Evolutionary conservation across 352 stramenopile species (phyloP).

Genomic region (Pythium angustatum): DNA sequence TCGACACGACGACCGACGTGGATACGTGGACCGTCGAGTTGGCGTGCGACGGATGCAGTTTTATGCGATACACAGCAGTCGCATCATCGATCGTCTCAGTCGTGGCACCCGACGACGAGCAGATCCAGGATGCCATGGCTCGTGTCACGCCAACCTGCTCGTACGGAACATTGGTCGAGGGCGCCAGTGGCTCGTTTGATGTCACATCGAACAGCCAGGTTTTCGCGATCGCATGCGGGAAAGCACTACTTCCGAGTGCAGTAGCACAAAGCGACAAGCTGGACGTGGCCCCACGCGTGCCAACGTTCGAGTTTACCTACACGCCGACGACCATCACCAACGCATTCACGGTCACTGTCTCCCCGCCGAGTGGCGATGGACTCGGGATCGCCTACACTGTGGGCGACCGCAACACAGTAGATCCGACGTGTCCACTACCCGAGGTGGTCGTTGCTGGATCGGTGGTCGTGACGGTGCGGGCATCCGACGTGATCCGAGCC

Average conservation of each 20-base stretch:
- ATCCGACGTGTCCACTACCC: slow-evolving; percentile 8
- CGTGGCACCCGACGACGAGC: not conserved
- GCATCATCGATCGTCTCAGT: not conserved
- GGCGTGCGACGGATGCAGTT: slow-evolving; percentile 40
- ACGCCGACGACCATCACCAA: slow-evolving; percentile 46
- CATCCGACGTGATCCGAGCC: slow-evolving; percentile 47
- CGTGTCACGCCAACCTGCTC: slow-evolving; percentile 41
- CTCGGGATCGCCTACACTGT: slow-evolving; percentile 38
- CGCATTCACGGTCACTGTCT: slow-evolving; percentile 49
- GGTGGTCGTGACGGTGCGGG: slow-evolving; percentile 24
- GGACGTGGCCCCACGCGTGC: slow-evolving; percentile 39
- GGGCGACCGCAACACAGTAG: slow-evolving; percentile 7
- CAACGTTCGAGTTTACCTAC: slow-evolving; percentile 37
- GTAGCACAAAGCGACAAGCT: slow-evolving; percentile 31
- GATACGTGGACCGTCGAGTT: slow-evolving; percentile 47
- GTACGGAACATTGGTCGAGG: slow-evolving; percentile 33
- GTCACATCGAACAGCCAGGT: slow-evolving; percentile 46
- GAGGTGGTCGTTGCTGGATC: slow-evolving; percentile 28
- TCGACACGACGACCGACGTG: slow-evolving; percentile 33
- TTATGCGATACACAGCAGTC: slow-evolving; percentile 44
- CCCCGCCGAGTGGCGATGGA: slow-evolving; percentile 9
- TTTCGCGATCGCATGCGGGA: slow-evolving; percentile 45
- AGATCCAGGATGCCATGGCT: not conserved
- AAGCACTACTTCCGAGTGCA: slow-evolving; percentile 35
- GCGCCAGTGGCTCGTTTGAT: slow-evolving; percentile 15